Evolutionary conservation across 1,284 basidiomycete genomes (phyloP), one percentile per base, ranked within the genome.

Genomic region (Prillingera fragicola): DNA sequence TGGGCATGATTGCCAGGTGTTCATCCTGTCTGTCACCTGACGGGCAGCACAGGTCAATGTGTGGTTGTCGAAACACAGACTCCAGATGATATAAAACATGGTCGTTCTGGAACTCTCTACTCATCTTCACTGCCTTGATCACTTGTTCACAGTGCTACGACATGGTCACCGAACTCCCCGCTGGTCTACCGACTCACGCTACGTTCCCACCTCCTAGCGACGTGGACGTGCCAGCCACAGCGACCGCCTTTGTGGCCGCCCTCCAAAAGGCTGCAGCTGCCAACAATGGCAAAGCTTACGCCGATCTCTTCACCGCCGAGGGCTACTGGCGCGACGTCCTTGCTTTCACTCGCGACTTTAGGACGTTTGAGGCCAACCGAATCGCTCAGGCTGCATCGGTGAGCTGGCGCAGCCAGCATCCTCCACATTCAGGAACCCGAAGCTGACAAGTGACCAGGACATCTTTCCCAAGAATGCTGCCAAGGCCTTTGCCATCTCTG

Each of bases 401-500:
- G 37, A 52, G 59, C n/a, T n/a, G n/a, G n/a, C n/a, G n/a, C 44
- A 3, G n/a, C 24, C 6, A 13, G 10, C 5, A 6, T 36, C 23
- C 8, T 28, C 18, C 13, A n/a, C 8, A 15, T 38, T 37, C 28
- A 8, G 18, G 18, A 14, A 10, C 17, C 17, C 32, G n/a, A 18
- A 17, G 15, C 32, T 33, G n/a, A n/a, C 32, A 19, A 27, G 14
- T 14, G 6, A 17, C n/a, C 35, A 58, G 55, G 54, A 57, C 22
- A 71, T 75, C n/a, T 73, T 82, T 12, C 56, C 64, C 1, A 35
- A 47, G 1, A 61, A 65, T 17, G 69, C 73, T 24, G 60, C 75
- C 1, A 59, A 62, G 14, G 57, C 69, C 17, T 70, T 80, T 51
- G 57, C 66, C 48, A 67, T 82, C 22, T 55, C 63, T n/a, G 60